Evolutionary conservation across 2,329 filamentous ascomycete species (phyloP).

Genomic region (Zasmidium cellare): DNA sequence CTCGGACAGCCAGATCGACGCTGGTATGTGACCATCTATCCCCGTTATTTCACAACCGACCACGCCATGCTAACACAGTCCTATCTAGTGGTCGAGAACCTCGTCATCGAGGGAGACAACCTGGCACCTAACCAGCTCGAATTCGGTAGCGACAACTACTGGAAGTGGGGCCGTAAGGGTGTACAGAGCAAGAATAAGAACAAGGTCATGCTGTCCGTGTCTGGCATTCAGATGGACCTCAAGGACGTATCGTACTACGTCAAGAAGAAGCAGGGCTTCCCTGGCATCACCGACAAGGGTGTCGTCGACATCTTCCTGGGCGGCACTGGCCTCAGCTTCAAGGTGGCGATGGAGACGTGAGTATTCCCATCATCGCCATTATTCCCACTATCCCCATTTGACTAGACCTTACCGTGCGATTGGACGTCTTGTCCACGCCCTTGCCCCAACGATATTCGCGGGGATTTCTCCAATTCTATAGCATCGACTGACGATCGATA

Average conservation of each 20-base stretch:
- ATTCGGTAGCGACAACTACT: slow-evolving; percentile 88
- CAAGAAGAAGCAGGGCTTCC: slow-evolving; percentile 93
- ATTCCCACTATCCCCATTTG: too few relatives aligned
- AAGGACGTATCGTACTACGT: slow-evolving; percentile 88
- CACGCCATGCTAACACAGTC: too few relatives aligned
- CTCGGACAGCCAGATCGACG: slow-evolving; percentile 78
- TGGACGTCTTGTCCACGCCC: too few relatives aligned
- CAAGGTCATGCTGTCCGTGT: slow-evolving; percentile 79
- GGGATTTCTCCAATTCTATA: too few relatives aligned
- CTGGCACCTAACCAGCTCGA: slow-evolving; percentile 91
- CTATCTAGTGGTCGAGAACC: slow-evolving; percentile 86
- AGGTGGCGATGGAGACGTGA: slow-evolving; percentile 63
- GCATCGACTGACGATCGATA: too few relatives aligned
- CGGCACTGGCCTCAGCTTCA: slow-evolving; percentile 87
- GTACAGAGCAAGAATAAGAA: slow-evolving; percentile 79
- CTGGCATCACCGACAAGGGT: slow-evolving; percentile 81
- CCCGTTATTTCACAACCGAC: too few relatives aligned
- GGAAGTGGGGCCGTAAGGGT: slow-evolving; percentile 90
- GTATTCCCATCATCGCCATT: too few relatives aligned
- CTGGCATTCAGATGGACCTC: slow-evolving; percentile 90
- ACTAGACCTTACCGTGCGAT: too few relatives aligned
- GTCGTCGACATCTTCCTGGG: slow-evolving; percentile 85
- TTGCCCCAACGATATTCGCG: too few relatives aligned
- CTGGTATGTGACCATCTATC: slow-evolving; percentile 31
- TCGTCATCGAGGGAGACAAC: slow-evolving; percentile 95